A percentile compares a stretch with the other conserved stretches of the same genome.
These are phyloP conservation scores for Alternaria ethzedia DNA, from an alignment of 2,329 filamentous ascomycete genomes.

Conservation along the genomic window DNA sequence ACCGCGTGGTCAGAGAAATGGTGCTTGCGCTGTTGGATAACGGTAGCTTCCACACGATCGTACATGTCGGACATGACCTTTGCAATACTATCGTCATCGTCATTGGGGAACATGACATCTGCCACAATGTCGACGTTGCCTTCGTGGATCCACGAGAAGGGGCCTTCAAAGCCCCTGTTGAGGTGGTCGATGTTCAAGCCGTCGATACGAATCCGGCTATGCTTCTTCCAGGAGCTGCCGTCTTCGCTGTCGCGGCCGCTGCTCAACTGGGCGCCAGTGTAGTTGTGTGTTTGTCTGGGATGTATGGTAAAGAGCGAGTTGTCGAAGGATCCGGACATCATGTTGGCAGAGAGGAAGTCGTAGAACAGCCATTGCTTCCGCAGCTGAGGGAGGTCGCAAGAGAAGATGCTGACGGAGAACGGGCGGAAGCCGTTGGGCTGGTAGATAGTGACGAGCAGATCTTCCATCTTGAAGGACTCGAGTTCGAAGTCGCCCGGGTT, in stretches of 20 bases:
- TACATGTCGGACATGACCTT: slow-evolving; percentile 98
- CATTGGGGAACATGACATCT: slow-evolving; percentile 91
- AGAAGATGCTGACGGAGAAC: slow-evolving; percentile 93
- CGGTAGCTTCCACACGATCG: slow-evolving; percentile 91
- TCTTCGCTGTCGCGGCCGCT: slow-evolving; percentile 65
- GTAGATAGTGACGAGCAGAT: slow-evolving; percentile 88
- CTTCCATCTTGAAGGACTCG: slow-evolving; percentile 94
- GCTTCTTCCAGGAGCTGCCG: slow-evolving; percentile 88
- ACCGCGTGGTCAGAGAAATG: slow-evolving; percentile 45
- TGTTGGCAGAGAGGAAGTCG: slow-evolving; percentile 92
- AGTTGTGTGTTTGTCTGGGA: slow-evolving; percentile 85
- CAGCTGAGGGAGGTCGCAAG: slow-evolving; percentile 89
- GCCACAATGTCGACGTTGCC: slow-evolving; percentile 96
- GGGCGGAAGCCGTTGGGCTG: slow-evolving; percentile 92
- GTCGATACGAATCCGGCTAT: slow-evolving; percentile 89
- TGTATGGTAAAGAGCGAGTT: slow-evolving; percentile 97
- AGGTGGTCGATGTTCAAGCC: slow-evolving; percentile 94
- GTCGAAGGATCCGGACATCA: slow-evolving; percentile 95
- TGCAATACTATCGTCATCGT: slow-evolving; percentile 84
- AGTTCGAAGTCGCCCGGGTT: slow-evolving; percentile 95
- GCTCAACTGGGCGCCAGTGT: slow-evolving; percentile 68
- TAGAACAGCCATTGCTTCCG: slow-evolving; percentile 98
- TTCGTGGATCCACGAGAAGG: slow-evolving; percentile 97
- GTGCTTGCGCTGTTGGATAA: slow-evolving; percentile 73
- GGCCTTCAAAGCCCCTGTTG: slow-evolving; percentile 89